Evolutionary conservation across 1,139 yeast genomes (phyloP), one percentile per base, ranked within the genome.

Genomic region (Lodderomyces jiufengensis): DNA sequence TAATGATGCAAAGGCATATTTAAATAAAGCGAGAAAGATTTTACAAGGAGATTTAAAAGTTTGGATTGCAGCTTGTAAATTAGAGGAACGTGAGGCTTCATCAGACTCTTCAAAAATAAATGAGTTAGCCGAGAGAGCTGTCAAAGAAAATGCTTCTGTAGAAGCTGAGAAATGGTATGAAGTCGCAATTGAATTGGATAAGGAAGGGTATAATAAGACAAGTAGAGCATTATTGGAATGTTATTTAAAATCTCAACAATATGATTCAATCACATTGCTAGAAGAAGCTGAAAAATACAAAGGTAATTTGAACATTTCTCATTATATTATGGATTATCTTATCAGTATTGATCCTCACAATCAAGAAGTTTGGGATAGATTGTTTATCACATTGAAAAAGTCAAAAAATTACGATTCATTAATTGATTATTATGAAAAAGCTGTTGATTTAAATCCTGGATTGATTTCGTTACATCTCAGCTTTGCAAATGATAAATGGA

Each of bases 401-500:
- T 52, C 58, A 26, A 24, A 48, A 3, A 22, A 49, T 41, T 18
- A 42, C 3, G 52, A 53, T 0, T 62, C 59, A 5, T 52, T 84
- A 5, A 75, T 67, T 47, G 52, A 55, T 2, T 68, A 69, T 24
- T 80, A 82, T 49, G 76, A 77, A 27, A 61, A 61, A 57, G 76
- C 82, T 26, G 69, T 72, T 2, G 47, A 52, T 1, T 52, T 65
- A 1, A 69, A 81, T 38, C 81, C 84, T 0, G 48, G 59, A 1
- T 55, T 61, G 15, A 77, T 74, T 23, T 50, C 73, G 4, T 67
- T 87, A 37, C 70, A 78, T 60, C 57, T 87, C 37, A 75, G 82
- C 78, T 85, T 76, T 52, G 84, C 95, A 0, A 80, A 80, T 44
- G 94, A 84, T 48, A 64, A 70, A 40, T 78, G 87, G 80, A 59